Conservation (phyloP, 108 stramenopile genomes). For the Skeletonema marinoi region DNA sequence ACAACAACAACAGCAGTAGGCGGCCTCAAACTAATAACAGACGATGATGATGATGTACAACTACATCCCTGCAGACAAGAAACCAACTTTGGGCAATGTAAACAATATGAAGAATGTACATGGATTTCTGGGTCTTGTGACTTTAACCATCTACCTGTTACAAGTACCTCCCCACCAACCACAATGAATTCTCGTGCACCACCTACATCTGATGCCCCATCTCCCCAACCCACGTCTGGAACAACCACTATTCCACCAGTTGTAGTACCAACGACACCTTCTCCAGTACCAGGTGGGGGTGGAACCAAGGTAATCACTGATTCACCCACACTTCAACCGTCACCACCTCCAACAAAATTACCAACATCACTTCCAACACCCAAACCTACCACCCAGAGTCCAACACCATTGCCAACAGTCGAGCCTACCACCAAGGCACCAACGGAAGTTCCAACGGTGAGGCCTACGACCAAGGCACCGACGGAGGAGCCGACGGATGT, state of each 20-base stretch:
- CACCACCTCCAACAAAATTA: not conserved
- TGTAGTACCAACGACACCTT: not conserved
- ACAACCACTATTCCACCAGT: not conserved
- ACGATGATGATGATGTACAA: not conserved
- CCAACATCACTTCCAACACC: not conserved
- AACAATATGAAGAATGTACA: not conserved
- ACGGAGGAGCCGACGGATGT: too few relatives aligned
- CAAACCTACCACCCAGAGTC: not conserved
- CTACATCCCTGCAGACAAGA: not conserved
- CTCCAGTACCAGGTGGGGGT: not conserved
- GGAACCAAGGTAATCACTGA: not conserved
- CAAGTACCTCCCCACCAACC: not conserved
- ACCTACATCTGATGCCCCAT: not conserved
- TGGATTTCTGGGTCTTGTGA: not conserved
- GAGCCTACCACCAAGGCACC: not conserved
- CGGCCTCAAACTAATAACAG: not conserved
- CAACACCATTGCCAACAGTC: not conserved
- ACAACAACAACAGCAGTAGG: not conserved
- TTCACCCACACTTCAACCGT: not conserved
- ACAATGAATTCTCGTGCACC: not conserved
- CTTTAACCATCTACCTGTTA: not conserved
- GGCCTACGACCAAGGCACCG: not conserved
- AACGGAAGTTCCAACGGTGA: not conserved
- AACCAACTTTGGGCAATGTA: not conserved
- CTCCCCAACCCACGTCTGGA: not conserved